These are phyloP conservation scores for Thoreauomyces humboldtii DNA, from an alignment of 192 early-diverging fungal species.

Conservation along the genomic window DNA sequence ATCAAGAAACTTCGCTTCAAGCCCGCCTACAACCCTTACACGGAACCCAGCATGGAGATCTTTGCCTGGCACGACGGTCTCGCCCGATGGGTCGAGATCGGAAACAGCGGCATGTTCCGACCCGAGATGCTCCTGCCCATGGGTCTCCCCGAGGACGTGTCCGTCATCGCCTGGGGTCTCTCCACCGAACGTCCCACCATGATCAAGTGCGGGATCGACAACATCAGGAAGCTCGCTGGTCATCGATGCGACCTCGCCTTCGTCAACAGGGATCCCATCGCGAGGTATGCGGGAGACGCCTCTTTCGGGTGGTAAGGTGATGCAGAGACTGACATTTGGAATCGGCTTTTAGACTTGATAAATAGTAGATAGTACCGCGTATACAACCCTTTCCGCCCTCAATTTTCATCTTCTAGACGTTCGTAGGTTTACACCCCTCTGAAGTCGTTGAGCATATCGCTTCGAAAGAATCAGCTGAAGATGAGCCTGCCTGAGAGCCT, in stretches of 20 bases:
- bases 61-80: constrained; percentile 88
- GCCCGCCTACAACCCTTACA: constrained; percentile 99
- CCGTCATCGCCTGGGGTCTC: constrained; percentile 97
- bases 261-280: constrained; percentile 83
- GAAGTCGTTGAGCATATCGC: no score
- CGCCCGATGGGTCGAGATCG: constrained; percentile 12
- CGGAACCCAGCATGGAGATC: constrained; percentile 99
- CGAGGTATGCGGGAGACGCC: constrained; percentile 5
- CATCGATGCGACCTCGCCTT: constrained; percentile 91
- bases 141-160: constrained; percentile 90
- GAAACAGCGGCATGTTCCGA: constrained; percentile 99
- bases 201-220: constrained; percentile 93
- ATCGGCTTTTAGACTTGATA: background rate
- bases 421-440: no score
- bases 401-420: no score
- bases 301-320: no score
- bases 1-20: constrained; percentile 90
- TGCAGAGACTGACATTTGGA: background rate
- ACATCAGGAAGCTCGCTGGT: constrained; percentile 93
- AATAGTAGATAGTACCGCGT: no score
- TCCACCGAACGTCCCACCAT: constrained; percentile 97
- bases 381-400: no score
- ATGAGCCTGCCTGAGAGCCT: no score
- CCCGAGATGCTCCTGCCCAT: constrained; percentile 96
- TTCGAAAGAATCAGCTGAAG: no score